Evolutionary conservation across 257 asterid genomes (phyloP), one percentile per base, ranked within the genome.

Genomic region (Nicotiana tabacum): DNA sequence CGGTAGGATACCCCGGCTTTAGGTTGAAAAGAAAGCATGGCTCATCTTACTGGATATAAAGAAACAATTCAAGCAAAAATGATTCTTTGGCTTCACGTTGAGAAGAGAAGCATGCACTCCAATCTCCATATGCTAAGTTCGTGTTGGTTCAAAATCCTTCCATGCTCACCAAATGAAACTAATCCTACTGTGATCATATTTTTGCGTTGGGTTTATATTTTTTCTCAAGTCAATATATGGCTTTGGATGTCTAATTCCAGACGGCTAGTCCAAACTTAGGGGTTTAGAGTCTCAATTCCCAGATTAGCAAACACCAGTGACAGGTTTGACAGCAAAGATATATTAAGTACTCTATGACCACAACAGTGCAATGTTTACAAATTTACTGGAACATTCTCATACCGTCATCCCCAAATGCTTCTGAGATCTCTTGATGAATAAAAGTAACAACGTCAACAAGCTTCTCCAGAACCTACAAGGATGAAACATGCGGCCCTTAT

Each of bases 391-490:
- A 21, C 58, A 78, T 86, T 78, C 39, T 77, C 90, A 30, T 88
- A 95, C 98, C 97, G 57, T 84, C 89, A 35, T 88, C 91, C 87
- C 91, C 97, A 87, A 94, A 94, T n/a, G 91, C 97, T 77, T 91
- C 91, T 27, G 91, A 86, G 83, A 96, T 96, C 86, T 92, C 97
- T 86, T 91, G 97, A 90, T 89, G 96, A 84, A 96, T 92, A 89
- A 92, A 94, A n/a, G 97, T 88, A 72, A 96, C 99, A 51, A 90
- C 86, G 85, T 96, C 99, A 82, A 94, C 97, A 81, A 96, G 92
- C 90, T 93, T 96, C 95, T 94, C 99, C 89, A 96, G 94, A 83
- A 93, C 93, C 99, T 95, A 74, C 83, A 78, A 60, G 33, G 24
- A 80, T 43, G 78, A 84, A 81, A 84, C 61, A 77, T 57, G 60